phyloP scores from a whole-genome alignment of 2,329 filamentous ascomycete genomes.

The Pseudogymnoascus sp. region DNA sequence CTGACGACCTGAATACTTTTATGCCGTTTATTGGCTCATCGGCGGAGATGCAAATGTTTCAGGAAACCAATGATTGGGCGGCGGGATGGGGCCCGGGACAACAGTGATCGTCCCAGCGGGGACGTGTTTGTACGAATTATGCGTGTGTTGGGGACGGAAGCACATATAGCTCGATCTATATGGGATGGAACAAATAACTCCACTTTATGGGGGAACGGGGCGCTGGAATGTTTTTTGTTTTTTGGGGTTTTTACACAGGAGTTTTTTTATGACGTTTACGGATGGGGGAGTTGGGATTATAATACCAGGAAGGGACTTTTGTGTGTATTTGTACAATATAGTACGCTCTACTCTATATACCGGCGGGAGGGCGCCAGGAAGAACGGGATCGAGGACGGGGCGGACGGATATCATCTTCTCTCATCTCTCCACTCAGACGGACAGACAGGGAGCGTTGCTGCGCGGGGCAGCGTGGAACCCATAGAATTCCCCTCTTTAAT shows the following conservation, averaged over 20 bases:
- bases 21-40: background rate
- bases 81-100: background rate
- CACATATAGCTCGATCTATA: background rate
- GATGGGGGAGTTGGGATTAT: background rate
- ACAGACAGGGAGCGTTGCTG: background rate
- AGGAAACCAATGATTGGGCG: background rate
- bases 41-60: background rate
- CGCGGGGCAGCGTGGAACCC: background rate
- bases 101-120: background rate
- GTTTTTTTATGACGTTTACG: background rate
- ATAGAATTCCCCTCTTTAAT: conserved; percentile 4
- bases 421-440: background rate
- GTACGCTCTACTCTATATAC: conserved; percentile 1
- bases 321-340: conserved; percentile 1
- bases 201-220: background rate
- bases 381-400: background rate
- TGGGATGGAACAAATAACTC: background rate
- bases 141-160: background rate
- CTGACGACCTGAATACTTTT: background rate
- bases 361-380: background rate
- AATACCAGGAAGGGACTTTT: conserved; percentile 1
- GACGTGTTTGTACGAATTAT: background rate
- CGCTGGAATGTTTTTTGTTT: background rate
- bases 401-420: background rate
- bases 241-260: background rate